phyloP scores from a whole-genome alignment of 1,284 basidiomycete species.

The Cystodermella granulosa region DNA sequence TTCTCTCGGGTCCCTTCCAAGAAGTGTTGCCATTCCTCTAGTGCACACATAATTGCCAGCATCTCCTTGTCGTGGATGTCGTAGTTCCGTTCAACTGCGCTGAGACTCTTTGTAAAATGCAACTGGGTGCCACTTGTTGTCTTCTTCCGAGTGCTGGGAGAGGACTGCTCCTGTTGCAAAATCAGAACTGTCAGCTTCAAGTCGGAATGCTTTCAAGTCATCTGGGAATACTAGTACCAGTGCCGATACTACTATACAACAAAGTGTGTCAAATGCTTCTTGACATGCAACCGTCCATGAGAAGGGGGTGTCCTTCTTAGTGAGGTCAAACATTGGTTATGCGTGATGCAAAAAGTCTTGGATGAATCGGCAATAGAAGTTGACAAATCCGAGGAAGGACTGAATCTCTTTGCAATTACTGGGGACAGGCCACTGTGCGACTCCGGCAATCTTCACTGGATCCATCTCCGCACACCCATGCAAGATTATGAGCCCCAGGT shows the following conservation, averaged over 20 bases:
- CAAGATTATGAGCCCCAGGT: slow-evolving; percentile 26
- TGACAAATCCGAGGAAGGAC: slow-evolving; percentile 42
- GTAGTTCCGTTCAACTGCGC: slow-evolving; percentile 11
- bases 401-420: slow-evolving; percentile 13
- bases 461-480: slow-evolving; percentile 25
- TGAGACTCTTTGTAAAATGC: slow-evolving; percentile 7
- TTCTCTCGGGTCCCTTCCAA: slow-evolving; percentile 14
- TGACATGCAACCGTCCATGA: background rate
- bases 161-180: slow-evolving; percentile 7
- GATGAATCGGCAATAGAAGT: slow-evolving; percentile 32
- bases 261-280: background rate
- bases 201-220: background rate
- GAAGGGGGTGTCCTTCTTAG: background rate
- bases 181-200: slow-evolving; percentile 10
- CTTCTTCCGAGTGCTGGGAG: background rate
- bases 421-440: slow-evolving; percentile 31
- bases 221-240: background rate
- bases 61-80: slow-evolving; percentile 16
- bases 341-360: background rate
- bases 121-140: slow-evolving; percentile 8
- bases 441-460: slow-evolving; percentile 24
- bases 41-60: slow-evolving; percentile 30
- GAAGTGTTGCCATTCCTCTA: slow-evolving; percentile 33
- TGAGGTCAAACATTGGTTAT: background rate
- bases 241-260: background rate